Conservation (phyloP, 345 rosid genomes). For the Lepidium aucheri region DNA sequence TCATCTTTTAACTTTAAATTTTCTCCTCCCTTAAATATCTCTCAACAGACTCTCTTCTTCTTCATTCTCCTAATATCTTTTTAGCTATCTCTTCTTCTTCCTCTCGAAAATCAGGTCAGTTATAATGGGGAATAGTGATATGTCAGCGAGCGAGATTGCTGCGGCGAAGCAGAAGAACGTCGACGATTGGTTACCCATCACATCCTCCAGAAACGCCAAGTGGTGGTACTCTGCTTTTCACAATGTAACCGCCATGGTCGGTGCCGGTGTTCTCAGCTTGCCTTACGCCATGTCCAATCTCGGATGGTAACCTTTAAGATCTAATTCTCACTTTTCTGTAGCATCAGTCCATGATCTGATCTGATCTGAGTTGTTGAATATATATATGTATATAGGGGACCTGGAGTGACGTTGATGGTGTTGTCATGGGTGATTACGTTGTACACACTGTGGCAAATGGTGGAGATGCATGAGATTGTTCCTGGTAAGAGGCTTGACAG, state of each 20-base stretch:
- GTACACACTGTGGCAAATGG: slow-evolving; percentile 77
- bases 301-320: slow-evolving; percentile 34
- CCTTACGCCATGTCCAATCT: slow-evolving; percentile 65
- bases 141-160: slow-evolving; percentile 6
- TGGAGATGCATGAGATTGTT: slow-evolving; percentile 78
- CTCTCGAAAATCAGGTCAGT: background rate
- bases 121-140: background rate
- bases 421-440: slow-evolving; percentile 71
- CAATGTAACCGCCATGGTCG: slow-evolving; percentile 77
- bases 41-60: background rate
- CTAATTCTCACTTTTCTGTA: background rate
- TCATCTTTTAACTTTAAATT: background rate
- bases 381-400: slow-evolving; percentile 35
- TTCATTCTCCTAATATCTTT: background rate
- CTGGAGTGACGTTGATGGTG: slow-evolving; percentile 40
- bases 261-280: slow-evolving; percentile 58
- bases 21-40: background rate
- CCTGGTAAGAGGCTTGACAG: slow-evolving; percentile 65
- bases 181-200: slow-evolving; percentile 59
- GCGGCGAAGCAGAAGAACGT: slow-evolving; percentile 27
- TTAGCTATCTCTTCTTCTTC: background rate
- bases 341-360: background rate
- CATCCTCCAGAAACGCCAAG: slow-evolving; percentile 49
- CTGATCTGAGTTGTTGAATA: background rate
- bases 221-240: slow-evolving; percentile 70